Conservation (phyloP, 2,329 filamentous ascomycete genomes). For the Penicillium sp. region DNA sequence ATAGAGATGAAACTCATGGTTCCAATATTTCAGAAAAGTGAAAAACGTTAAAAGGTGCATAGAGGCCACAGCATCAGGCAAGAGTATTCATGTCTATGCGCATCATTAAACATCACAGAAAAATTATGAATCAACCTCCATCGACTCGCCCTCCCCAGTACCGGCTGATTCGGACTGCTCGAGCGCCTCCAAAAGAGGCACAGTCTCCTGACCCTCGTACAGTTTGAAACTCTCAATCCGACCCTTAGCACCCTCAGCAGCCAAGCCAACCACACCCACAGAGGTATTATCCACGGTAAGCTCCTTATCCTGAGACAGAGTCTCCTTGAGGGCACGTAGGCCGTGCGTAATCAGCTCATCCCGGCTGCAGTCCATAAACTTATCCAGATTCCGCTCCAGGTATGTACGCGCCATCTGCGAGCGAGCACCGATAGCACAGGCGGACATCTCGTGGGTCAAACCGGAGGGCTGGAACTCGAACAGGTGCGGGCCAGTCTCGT, state of each 20-base stretch:
- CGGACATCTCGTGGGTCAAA: slow-evolving; percentile 95
- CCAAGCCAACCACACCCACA: slow-evolving; percentile 75
- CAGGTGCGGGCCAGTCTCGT: slow-evolving; percentile 89
- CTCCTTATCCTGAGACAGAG: slow-evolving; percentile 94
- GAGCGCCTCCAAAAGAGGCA: slow-evolving; percentile 76
- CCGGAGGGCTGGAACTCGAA: slow-evolving; percentile 98
- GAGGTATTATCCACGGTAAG: slow-evolving; percentile 96
- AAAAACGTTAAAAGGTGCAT: not conserved
- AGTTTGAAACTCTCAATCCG: slow-evolving; percentile 79
- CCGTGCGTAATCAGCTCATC: slow-evolving; percentile 92
- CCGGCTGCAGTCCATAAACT: slow-evolving; percentile 71
- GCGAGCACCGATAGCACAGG: slow-evolving; percentile 91
- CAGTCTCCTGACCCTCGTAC: slow-evolving; percentile 84
- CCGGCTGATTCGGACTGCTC: slow-evolving; percentile 48
- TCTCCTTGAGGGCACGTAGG: slow-evolving; percentile 88
- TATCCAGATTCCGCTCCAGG: slow-evolving; percentile 84
- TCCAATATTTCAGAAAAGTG: not conserved
- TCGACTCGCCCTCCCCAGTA: slow-evolving; percentile 46
- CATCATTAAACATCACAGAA: slow-evolving; percentile 26
- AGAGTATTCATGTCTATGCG: slow-evolving; percentile 33
- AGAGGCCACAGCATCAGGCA: slow-evolving; percentile 19
- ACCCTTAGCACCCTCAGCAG: slow-evolving; percentile 53
- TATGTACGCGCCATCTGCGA: slow-evolving; percentile 98
- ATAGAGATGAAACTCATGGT: not conserved
- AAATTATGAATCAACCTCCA: slow-evolving; percentile 57